phyloP scores from a whole-genome alignment of 1,139 yeast species.

The Hemisphaericaspora xylanilytica region DNA sequence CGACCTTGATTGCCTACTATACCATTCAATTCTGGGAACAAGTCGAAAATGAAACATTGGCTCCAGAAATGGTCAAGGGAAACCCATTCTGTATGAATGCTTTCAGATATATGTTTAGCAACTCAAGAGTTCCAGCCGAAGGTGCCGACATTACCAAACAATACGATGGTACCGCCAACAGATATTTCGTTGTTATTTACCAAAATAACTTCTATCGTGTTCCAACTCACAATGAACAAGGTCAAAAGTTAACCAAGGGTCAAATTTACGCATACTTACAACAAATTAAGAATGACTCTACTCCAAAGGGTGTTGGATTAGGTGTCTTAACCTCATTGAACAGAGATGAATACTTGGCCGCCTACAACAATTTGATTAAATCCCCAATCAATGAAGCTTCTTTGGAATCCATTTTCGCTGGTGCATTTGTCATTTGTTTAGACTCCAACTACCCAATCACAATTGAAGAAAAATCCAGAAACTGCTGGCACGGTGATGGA shows the following conservation, averaged over 20 bases:
- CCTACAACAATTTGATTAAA: slow-evolving; percentile 56
- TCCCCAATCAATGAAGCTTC: slow-evolving; percentile 59
- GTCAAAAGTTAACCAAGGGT: slow-evolving; percentile 53
- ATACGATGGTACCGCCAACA: slow-evolving; percentile 53
- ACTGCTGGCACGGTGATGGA: slow-evolving; percentile 95
- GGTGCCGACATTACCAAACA: slow-evolving; percentile 55
- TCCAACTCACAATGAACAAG: slow-evolving; percentile 58
- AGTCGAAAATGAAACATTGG: slow-evolving; percentile 59
- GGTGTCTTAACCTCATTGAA: slow-evolving; percentile 84
- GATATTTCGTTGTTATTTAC: slow-evolving; percentile 69
- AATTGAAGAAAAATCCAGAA: slow-evolving; percentile 80
- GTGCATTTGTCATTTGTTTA: slow-evolving; percentile 78
- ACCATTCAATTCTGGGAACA: slow-evolving; percentile 54
- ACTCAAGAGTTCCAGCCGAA: slow-evolving; percentile 72
- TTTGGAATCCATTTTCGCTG: slow-evolving; percentile 66
- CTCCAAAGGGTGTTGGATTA: slow-evolving; percentile 47
- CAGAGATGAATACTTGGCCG: slow-evolving; percentile 76
- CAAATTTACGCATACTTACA: slow-evolving; percentile 68
- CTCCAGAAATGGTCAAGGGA: slow-evolving; percentile 78
- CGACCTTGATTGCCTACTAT: slow-evolving; percentile 59
- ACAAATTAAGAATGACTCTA: slow-evolving; percentile 43
- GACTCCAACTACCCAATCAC: slow-evolving; percentile 76
- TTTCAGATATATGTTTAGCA: slow-evolving; percentile 88
- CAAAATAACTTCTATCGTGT: slow-evolving; percentile 84
- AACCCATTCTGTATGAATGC: slow-evolving; percentile 93